Conservation (phyloP, 176 grass and related monocot species). For the Neostapfia colusana region DNA sequence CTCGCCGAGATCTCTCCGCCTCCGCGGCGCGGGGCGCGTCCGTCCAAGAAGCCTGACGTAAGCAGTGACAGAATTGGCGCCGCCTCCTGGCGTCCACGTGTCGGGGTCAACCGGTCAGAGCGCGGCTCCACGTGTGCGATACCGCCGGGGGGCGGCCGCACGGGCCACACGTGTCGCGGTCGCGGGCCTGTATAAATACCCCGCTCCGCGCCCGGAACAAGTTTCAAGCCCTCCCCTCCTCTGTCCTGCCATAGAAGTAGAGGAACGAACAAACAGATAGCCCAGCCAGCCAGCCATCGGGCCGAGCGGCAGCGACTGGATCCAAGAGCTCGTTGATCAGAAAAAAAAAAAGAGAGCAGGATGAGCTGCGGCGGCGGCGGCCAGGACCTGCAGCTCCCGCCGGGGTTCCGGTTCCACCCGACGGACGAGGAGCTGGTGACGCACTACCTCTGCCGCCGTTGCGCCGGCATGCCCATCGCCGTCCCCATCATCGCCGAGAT, state of each 20-base stretch:
- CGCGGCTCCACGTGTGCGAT: slow-evolving; percentile 37
- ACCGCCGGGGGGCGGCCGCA: background rate
- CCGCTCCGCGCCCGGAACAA: slow-evolving; percentile 47
- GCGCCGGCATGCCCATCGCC: slow-evolving; percentile 63
- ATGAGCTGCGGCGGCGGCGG: background rate
- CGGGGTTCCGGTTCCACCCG: slow-evolving; percentile 97
- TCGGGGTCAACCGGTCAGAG: slow-evolving; percentile 43
- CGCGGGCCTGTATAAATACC: slow-evolving; percentile 51
- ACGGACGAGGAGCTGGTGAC: slow-evolving; percentile 90
- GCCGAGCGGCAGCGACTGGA: background rate
- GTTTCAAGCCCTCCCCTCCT: slow-evolving; percentile 63
- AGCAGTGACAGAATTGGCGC: slow-evolving; percentile 77
- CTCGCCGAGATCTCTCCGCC: background rate
- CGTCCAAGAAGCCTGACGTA: slow-evolving; percentile 41
- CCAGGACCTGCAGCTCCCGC: slow-evolving; percentile 66
- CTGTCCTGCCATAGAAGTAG: slow-evolving; percentile 16
- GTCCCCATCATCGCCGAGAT: slow-evolving; percentile 94
- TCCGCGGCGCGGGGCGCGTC: too few species aligned
- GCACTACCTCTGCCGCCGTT: slow-evolving; percentile 97
- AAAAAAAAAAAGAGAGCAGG: slow-evolving; percentile 50
- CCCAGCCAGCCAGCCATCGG: too few species aligned
- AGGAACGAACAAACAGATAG: too few species aligned
- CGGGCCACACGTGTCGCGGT: too few species aligned
- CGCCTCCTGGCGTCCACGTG: slow-evolving; percentile 51
- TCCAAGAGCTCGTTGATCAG: background rate